Base-by-base conservation (phyloP, 1,284 basidiomycete species). In the Wallemia mellicola region DNA sequence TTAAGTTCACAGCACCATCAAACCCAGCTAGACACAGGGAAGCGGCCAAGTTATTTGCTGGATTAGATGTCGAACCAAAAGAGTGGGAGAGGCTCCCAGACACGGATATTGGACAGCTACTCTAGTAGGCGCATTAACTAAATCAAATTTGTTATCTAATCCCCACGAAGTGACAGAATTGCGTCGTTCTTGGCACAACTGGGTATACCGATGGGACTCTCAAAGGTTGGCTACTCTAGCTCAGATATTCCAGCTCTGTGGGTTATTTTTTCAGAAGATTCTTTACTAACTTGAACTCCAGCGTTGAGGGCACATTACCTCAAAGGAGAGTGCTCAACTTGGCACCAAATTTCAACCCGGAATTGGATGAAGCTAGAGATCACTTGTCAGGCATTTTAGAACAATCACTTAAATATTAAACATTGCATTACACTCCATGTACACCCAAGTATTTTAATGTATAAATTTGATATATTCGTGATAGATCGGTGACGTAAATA, bases 1-100 rank as follows among this genome's bases (percentile, higher is more conserved):
- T 94, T 76, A 78, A 83, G 67, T 94, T 91, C 71, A 94, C 89
- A 2, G 81, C 89, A 0, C 86, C 89, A 2, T 89, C 87, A 1
- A 80, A 84, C 0, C 88, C 89, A 1, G 79, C 82, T 61, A 81
- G 91, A 59, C 91, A 96, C 71, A 81, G 89, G 56, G 81, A 87
- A 69, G 86, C 82, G 1, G 77, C 91, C 11, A 79, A 82, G 0
- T 80, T 94, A 66, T 96, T 96, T 74, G 77, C 75, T 58, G 73
- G 75, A 60, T 79, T 79, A 1, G 77, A 76, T 7, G 67, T 75
- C 27, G 82, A 84, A 65, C 75, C 80, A 27, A 66, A 66, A 24
- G 78, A 79, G 17, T 79, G 88, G 63, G 73, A 75, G 14, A 76
- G 78, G 33, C 79, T 95, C 59, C 78, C 83, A 0, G 88, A 96